Base-by-base conservation (phyloP, 352 stramenopile species). In the Globisporangium abappressorium region DNA sequence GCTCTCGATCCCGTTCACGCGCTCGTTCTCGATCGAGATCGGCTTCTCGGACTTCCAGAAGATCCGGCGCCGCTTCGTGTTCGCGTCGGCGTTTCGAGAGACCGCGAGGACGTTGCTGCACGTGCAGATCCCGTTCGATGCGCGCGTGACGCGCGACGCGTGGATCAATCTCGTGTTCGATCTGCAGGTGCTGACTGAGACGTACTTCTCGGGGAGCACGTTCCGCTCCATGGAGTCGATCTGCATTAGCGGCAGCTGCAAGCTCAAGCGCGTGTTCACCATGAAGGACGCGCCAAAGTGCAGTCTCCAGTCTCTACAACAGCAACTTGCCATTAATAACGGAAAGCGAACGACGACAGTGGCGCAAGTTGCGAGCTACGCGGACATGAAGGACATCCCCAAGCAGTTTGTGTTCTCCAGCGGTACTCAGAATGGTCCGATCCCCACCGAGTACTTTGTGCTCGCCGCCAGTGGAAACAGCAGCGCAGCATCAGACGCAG, bases 161-260 rank as follows among this genome's bases (percentile, higher is more conserved):
- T 95, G 87, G 87, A 79, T 92, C 43, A 93, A 89, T 57, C 78
- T 91, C 38, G 83, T 91, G 15, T 89, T 93, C 51, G 87, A 95
- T 60, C 74, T 94, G 2, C 76, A 88, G 34, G 74, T 72, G 14
- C 68, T 95, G 14, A 87, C 84, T 0, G 84, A 91, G 56, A 62
- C 68, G 9, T 82, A 80, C 64, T 94, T 94, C 47, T 49, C 71
- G 12, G 74, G 75, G 5, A 77, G 74, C 5, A 80, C 76, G 15
- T 92, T 84, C 64, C 84, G 88, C 9, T 90, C 82, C 6, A 87
- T 94, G 73, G 89, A 96, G 59, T 90, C 82, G 6, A 74, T 96
- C 56, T 85, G 76, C 47, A 78, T 95, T 55, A 82, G 77, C 26
- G 87, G 87, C 2, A 90, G 75, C 46, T 96, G 85, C 59, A 76